A percentile compares a stretch with the other conserved stretches of the same genome.
phyloP scores from a whole-genome alignment of 2,329 filamentous ascomycete species.

The Fusarium napiforme region DNA sequence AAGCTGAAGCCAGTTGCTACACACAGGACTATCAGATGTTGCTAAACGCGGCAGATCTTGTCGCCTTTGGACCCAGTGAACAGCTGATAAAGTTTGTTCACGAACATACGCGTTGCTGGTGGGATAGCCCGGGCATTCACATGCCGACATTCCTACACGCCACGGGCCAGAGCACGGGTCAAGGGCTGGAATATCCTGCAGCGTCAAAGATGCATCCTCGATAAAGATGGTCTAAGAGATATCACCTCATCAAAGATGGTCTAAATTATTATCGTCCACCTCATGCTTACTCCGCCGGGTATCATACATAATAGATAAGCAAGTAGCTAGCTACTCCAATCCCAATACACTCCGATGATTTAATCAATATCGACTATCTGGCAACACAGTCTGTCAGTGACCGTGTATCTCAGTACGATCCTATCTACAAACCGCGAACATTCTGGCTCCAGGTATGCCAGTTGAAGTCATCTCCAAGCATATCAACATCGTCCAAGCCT shows the following conservation, averaged over 20 bases:
- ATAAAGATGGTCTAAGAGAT: not conserved
- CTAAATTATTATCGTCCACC: not conserved
- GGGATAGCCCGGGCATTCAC: not conserved
- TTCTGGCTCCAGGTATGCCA: conserved; percentile 62
- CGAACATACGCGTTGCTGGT: not conserved
- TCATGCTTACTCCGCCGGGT: conserved; percentile 33
- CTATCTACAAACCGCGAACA: conserved; percentile 54
- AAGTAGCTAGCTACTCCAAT: conserved; percentile 17
- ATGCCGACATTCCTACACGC: not conserved
- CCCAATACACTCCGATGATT: conserved; percentile 3
- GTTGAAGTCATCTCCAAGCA: conserved; percentile 57
- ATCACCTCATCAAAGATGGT: not conserved
- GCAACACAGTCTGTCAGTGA: conserved; percentile 11
- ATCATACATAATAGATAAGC: conserved; percentile 37
- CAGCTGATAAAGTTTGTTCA: not conserved
- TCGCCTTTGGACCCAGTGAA: not conserved
- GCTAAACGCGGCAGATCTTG: not conserved
- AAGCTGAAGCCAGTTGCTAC: no score
- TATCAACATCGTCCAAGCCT: conserved; percentile 50
- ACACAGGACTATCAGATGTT: no score
- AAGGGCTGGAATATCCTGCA: no score
- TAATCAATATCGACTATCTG: not conserved
- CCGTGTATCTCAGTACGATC: conserved; percentile 41
- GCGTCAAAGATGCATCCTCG: no score
- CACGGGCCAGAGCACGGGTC: not conserved